Percentiles rank a stretch among this genome's conserved stretches.
Evolutionary conservation across 495 filamentous ascomycete species (phyloP).

Genomic region (Podospora pseudoanserina): DNA sequence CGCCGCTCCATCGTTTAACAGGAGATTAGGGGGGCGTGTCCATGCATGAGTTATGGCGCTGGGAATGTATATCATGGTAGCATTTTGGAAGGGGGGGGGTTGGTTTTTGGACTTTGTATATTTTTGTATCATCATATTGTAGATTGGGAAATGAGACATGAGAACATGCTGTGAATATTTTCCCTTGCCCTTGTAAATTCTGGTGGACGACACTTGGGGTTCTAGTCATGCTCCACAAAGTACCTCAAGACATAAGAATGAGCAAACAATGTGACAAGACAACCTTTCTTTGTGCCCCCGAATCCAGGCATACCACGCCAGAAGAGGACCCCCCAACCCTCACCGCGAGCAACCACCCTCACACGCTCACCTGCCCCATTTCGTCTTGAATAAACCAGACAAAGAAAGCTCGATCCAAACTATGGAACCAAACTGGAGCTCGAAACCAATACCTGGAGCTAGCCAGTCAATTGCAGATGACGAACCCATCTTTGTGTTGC

Average conservation of each 20-base stretch:
- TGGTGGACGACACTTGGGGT: no score
- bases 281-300: background rate
- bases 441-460: no score
- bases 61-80: background rate
- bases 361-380: background rate
- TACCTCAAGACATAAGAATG: no score
- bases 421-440: no score
- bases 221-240: no score
- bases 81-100: background rate
- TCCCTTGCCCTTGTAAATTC: no score
- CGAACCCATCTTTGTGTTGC: background rate
- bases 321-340: no score
- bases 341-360: background rate
- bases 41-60: background rate
- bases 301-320: no score
- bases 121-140: no score
- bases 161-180: no score
- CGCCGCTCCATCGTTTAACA: background rate
- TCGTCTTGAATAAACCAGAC: background rate
- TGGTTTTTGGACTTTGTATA: no score
- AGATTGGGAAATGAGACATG: no score
- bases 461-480: background rate
- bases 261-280: background rate
- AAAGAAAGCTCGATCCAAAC: background rate
- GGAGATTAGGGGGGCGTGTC: background rate